Percentiles rank a stretch among this genome's conserved stretches.
Evolutionary conservation across 2,329 filamentous ascomycete species (phyloP).

Genomic region (Metarhizium humberi): DNA sequence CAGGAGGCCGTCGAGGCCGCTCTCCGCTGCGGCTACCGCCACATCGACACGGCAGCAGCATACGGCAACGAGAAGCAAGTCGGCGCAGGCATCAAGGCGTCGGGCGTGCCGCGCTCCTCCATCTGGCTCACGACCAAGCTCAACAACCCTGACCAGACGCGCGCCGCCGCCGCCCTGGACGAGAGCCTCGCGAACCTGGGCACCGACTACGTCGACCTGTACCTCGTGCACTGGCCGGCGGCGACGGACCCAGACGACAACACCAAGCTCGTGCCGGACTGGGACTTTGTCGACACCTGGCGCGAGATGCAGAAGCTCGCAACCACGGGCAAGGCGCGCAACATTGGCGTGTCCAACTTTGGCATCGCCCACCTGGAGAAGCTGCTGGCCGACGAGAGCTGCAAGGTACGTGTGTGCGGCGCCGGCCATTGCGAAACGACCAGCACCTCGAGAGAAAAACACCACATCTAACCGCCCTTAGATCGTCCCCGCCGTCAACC

Average conservation of each 20-base stretch:
- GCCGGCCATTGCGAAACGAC: too few relatives aligned
- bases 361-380: constrained; percentile 71
- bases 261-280: constrained; percentile 64
- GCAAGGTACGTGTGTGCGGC: constrained; percentile 52
- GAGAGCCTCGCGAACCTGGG: constrained; percentile 51
- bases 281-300: constrained; percentile 78
- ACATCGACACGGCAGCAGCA: constrained; percentile 67
- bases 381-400: constrained; percentile 56
- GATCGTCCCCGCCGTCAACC: constrained; percentile 62
- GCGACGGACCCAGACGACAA: constrained; percentile 51
- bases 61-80: constrained; percentile 71
- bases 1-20: constrained; percentile 62
- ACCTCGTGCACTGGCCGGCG: constrained; percentile 65
- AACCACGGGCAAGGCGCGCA: constrained; percentile 60
- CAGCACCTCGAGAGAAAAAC: neutral
- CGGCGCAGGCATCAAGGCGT: constrained; percentile 53
- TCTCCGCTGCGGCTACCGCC: constrained; percentile 59
- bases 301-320: constrained; percentile 65
- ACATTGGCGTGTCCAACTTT: constrained; percentile 85
- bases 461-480: constrained; percentile 13
- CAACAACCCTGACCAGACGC: constrained; percentile 70
- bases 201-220: constrained; percentile 59
- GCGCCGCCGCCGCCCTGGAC: constrained; percentile 52
- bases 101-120: constrained; percentile 54
- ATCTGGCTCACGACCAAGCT: constrained; percentile 76